Base-by-base conservation (phyloP, 306 rosid species). In the Hylodesmum podocarpum region DNA sequence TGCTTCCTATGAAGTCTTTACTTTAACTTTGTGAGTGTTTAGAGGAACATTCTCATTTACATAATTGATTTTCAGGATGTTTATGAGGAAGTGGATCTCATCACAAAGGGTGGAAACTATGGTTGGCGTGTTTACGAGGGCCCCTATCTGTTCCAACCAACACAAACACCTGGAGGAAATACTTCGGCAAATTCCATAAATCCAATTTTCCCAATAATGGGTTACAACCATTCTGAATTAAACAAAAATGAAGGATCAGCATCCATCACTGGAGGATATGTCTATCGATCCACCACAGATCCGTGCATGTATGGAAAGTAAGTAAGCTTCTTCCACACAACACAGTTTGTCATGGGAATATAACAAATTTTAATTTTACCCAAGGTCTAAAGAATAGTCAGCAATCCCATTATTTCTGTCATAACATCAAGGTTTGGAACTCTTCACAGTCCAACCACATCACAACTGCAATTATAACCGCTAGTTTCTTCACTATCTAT, bases 231-330 rank as follows among this genome's bases (percentile, higher is more conserved):
- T 74, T 88, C 96, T 12, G 86, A 85, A 10, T 63, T 93, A 10
- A 89, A 86, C 92, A 86, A 88, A 79, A 87, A 83, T 0, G 89
- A 85, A 80, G 97, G 98, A 5, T 92, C 99, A 5, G 99, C 99
- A 13, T 80, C 99, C 5, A 85, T 96, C 57, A 91, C 86, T 0
- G 98, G 98, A 6, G 99, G 99, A 54, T 96, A 92, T 70, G 78
- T 91, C 82, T 96, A 89, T 82, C 90, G 99, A 24, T 91, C 98
- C 16, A 80, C 16, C 76, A 89, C 93, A 21, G 99, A 96, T 84
- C 97, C 99, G 14, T 96, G 99, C 89, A 88, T 80, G 92, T 84
- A 83, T 70, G 99, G 97, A 86, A 91, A 98, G 99, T 96, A 70
- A 63, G 29, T 43, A 68, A 9, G 8, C n/a, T 53, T 55, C 25